Evolutionary conservation across 352 stramenopile genomes (phyloP), one percentile per base, ranked within the genome.

Genomic region (Lagenidium giganteum): DNA sequence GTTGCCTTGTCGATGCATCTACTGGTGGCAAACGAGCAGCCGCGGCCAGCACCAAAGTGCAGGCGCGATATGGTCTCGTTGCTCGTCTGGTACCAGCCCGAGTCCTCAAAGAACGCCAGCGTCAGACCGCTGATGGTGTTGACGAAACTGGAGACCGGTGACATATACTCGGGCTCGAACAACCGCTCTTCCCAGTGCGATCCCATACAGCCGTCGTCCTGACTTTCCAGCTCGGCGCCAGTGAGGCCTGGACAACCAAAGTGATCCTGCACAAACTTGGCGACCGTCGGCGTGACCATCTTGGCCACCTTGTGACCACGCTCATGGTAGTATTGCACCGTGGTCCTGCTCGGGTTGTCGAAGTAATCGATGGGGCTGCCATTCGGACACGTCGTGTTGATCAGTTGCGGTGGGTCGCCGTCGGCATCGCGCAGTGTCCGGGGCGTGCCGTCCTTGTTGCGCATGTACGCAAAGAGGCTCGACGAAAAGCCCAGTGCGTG

Each of bases 141-240:
- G 8, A 70, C 75, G 40, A 78, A 87, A 37, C 76, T 93, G 12
- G 74, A 73, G 5, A 91, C 59, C 0, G 83, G 73, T 4, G 68
- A 75, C 80, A 94, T 92, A 55, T 87, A 85, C 60, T 91, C 77
- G 4, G 78, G 57, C 30, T 92, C 76, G 25, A 93, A 93, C 28
- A 93, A 66, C 2, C 83, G 64, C 49, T 93, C 78, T 31, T 94
- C 83, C 80, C 76, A 93, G 39, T 94, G 83, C 3, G 75, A 90
- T 0, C 83, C 83, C 3, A 89, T 42, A 35, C 78, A 93, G 0
- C 75, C 74, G 8, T 71, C 67, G 32, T 88, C 69, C 37, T 91
- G 75, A 22, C 73, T 81, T 47, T 94, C 83, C 5, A 94, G 69
- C 47, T 94, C 80, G n/a, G 76, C 78, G 6, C 83, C 83, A 8